These are phyloP conservation scores for Syncephalastrum contaminatum DNA, from an alignment of 371 early-diverging fungal species.

Conservation along the genomic window DNA sequence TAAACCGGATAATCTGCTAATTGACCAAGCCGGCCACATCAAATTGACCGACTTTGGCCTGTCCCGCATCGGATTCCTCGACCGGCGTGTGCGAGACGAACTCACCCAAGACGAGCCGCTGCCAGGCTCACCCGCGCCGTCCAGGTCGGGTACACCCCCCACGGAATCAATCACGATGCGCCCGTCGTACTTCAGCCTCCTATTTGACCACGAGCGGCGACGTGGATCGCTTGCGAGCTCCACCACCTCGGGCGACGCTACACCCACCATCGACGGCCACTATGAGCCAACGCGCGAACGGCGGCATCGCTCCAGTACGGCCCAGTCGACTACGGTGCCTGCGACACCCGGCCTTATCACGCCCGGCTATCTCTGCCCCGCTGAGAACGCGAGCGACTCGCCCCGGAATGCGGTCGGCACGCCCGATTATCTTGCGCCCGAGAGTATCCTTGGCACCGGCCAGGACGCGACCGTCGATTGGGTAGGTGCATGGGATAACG, in stretches of 20 bases:
- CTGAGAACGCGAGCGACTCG: slow-evolving; percentile 3
- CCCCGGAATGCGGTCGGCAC: slow-evolving; percentile 75
- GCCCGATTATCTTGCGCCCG: slow-evolving; percentile 97
- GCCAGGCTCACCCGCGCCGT: slow-evolving; percentile 42
- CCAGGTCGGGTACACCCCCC: slow-evolving; percentile 43
- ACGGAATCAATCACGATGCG: slow-evolving; percentile 20
- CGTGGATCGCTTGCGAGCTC: slow-evolving; percentile 30
- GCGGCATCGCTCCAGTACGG: slow-evolving; percentile 22
- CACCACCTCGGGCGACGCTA: slow-evolving; percentile 10
- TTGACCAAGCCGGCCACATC: slow-evolving; percentile 89
- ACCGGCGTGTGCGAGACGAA: slow-evolving; percentile 72
- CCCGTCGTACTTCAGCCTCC: slow-evolving; percentile 29
- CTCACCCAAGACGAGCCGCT: slow-evolving; percentile 21
- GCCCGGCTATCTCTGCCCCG: slow-evolving; percentile 10
- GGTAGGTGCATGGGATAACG: slow-evolving; percentile 47
- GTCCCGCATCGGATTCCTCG: slow-evolving; percentile 83
- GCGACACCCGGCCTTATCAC: slow-evolving; percentile 22
- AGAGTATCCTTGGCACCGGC: slow-evolving; percentile 85
- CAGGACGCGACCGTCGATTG: slow-evolving; percentile 90
- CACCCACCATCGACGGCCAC: slow-evolving; percentile 4
- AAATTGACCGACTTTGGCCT: slow-evolving; percentile 96
- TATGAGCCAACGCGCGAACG: neutral
- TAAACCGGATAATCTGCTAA: slow-evolving; percentile 90
- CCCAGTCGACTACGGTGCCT: slow-evolving; percentile 11
- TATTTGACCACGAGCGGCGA: slow-evolving; percentile 29